phyloP scores from a whole-genome alignment of 768 basidiomycete genomes.

The Russula abietina region DNA sequence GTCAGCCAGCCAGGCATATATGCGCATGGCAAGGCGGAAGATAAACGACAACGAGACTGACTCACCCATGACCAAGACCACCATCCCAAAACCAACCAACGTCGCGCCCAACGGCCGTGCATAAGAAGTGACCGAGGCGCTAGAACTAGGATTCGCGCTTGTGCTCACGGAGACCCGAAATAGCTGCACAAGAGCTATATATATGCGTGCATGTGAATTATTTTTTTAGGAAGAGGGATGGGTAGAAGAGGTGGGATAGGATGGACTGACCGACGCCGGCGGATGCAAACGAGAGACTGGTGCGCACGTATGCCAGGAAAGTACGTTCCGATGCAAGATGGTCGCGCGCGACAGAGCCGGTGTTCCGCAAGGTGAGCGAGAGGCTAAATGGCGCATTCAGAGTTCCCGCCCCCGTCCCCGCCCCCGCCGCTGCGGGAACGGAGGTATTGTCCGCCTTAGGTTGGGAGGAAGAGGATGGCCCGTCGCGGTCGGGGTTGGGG shows the following conservation, averaged over 20 bases:
- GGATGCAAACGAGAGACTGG: constrained; percentile 45
- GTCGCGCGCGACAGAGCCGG: constrained; percentile 46
- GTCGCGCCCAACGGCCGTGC: constrained; percentile 44
- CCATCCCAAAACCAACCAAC: constrained; percentile 34
- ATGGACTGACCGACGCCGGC: constrained; percentile 45
- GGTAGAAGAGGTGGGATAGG: neutral
- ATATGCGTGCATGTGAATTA: neutral
- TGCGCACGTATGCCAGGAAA: constrained; percentile 47
- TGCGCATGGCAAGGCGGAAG: neutral
- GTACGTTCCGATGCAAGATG: constrained; percentile 48
- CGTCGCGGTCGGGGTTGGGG: too few species aligned
- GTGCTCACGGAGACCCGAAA: constrained; percentile 35
- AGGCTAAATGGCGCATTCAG: constrained; percentile 6
- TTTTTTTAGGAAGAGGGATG: neutral
- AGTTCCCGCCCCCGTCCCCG: neutral
- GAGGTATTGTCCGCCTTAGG: neutral
- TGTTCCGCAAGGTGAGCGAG: constrained; percentile 38
- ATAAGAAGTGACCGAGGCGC: constrained; percentile 25
- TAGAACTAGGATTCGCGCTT: constrained; percentile 20
- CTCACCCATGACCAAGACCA: constrained; percentile 34
- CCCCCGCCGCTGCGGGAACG: neutral
- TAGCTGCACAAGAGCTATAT: constrained; percentile 42
- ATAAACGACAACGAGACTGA: constrained; percentile 9
- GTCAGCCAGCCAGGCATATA: neutral
- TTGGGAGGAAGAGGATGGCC: neutral